These are phyloP conservation scores for Bisporella sp. DNA, from an alignment of 2,329 filamentous ascomycete genomes.

Conservation along the genomic window DNA sequence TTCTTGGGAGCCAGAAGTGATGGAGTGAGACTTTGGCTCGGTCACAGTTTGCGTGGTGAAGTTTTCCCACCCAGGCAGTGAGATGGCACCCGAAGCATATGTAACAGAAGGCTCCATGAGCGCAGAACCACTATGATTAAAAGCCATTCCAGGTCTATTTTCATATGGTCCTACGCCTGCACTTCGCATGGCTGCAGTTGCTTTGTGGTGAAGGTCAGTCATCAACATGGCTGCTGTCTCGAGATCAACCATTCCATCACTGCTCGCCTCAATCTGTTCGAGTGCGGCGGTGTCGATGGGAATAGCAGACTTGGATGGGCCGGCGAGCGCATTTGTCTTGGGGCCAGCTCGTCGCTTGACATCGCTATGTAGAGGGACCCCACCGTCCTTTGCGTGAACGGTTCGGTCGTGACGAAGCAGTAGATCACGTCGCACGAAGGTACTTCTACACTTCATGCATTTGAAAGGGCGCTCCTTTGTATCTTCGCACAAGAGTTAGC, in stretches of 20 bases:
- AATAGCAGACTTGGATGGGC: constrained; percentile 69
- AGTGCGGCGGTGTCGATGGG: constrained; percentile 78
- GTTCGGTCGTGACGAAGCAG: constrained; percentile 96
- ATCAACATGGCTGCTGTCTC: constrained; percentile 98
- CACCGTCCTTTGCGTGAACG: constrained; percentile 96
- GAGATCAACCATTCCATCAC: constrained; percentile 87
- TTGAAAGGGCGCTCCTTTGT: constrained; percentile 99
- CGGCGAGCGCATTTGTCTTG: constrained; percentile 57
- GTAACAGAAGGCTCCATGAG: constrained; percentile 72
- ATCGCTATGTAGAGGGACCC: constrained; percentile 87
- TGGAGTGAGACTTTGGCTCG: constrained; percentile 70
- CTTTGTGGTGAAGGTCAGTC: constrained; percentile 96
- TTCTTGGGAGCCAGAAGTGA: constrained; percentile 60
- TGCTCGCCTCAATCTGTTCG: constrained; percentile 87
- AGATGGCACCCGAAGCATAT: constrained; percentile 72
- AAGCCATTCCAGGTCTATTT: constrained; percentile 55
- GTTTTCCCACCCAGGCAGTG: constrained; percentile 82
- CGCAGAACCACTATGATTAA: constrained; percentile 63
- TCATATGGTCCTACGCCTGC: constrained; percentile 45
- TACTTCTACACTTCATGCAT: constrained; percentile 96
- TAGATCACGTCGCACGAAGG: constrained; percentile 94
- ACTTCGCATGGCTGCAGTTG: constrained; percentile 64
- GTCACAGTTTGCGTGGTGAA: constrained; percentile 67
- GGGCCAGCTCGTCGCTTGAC: constrained; percentile 74
- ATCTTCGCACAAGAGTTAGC: constrained; percentile 46